Evolutionary conservation across 139 green algal genomes (phyloP), one percentile per base, ranked within the genome.

Genomic region (Chlamydomonas sphaeroides): DNA sequence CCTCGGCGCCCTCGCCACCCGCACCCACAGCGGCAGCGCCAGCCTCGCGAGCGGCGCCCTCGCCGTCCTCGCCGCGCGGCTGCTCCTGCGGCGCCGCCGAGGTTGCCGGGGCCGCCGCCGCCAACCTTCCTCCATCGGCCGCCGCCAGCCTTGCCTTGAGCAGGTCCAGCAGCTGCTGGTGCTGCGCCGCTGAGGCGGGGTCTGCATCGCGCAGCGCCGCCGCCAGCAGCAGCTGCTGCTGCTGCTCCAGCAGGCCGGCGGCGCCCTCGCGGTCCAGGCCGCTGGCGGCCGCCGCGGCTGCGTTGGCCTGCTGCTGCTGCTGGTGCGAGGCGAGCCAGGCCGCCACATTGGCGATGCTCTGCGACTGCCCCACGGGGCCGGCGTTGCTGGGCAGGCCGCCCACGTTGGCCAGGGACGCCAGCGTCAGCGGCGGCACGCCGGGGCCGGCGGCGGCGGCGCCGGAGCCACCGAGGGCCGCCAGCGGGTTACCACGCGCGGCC

Each of bases 271-370:
- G 36, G 25, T 72, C 66, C 30, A 41, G 18, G 6, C 39, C 66
- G 14, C 33, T 41, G 1, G 53, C 45, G 17, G 4, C 30, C 3
- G 20, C 45, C 11, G 45, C 28, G 38, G 66, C 38, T 8, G 67
- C 39, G 5, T 3, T 41, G 21, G 11, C 48, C 38, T 18, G 70
- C 33, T n/a, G 42, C 57, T 30, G 74, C 74, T 59, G 74, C 39
- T 80, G 61, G 30, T 80, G 61, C 14, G 74, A 39, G 0, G 74
- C 75, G 32, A 82, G 42, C 75, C 75, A 82, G 42, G 75, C 75
- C 8, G 75, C 61, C 42, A 82, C 75, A 32, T 82, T 82, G 32
- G 75, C 75, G 33, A 73, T 61, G 41, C 75, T 82, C 14, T 63
- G 42, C 8, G 75, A 72, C 75, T 82, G 75, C 8, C 32, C 75